These are phyloP conservation scores for Cyberlindnera amylophila DNA, from an alignment of 805 yeast genomes.

Conservation along the genomic window DNA sequence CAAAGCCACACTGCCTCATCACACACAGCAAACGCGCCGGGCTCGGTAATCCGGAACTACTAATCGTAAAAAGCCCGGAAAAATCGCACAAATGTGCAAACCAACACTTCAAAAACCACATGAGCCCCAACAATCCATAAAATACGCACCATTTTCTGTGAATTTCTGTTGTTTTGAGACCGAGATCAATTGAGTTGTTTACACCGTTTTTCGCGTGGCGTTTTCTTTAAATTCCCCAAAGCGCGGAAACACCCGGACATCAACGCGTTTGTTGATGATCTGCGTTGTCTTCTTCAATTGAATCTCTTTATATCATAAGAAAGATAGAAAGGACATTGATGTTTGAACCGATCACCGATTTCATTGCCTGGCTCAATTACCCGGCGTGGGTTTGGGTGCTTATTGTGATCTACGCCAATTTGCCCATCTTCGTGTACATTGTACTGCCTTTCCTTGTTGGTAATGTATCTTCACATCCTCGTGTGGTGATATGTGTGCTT, in stretches of 20 bases:
- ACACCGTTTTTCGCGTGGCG: not conserved
- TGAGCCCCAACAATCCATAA: too few species aligned
- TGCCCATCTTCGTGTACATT: constrained; percentile 34
- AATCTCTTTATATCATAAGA: too few species aligned
- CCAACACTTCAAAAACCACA: too few species aligned
- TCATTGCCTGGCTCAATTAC: constrained; percentile 24
- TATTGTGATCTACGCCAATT: constrained; percentile 40
- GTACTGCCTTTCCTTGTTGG: constrained; percentile 35
- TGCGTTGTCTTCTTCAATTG: too few species aligned
- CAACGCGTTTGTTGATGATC: not conserved
- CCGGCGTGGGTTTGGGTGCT: constrained; percentile 42
- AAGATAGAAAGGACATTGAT: not conserved
- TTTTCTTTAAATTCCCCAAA: not conserved
- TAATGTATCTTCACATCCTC: constrained; percentile 36
- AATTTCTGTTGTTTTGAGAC: not conserved
- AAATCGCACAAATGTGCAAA: too few species aligned
- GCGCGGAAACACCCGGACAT: constrained; percentile 2
- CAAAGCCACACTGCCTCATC: constrained; percentile 3
- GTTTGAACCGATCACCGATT: not conserved
- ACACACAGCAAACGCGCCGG: not conserved
- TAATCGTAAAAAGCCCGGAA: too few species aligned
- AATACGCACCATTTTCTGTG: not conserved
- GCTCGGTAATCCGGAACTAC: too few species aligned
- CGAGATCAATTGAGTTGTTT: not conserved
- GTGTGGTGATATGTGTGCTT: constrained; percentile 74